Conservation (phyloP, 768 basidiomycete genomes). For the Rubroboletus satanas region DNA sequence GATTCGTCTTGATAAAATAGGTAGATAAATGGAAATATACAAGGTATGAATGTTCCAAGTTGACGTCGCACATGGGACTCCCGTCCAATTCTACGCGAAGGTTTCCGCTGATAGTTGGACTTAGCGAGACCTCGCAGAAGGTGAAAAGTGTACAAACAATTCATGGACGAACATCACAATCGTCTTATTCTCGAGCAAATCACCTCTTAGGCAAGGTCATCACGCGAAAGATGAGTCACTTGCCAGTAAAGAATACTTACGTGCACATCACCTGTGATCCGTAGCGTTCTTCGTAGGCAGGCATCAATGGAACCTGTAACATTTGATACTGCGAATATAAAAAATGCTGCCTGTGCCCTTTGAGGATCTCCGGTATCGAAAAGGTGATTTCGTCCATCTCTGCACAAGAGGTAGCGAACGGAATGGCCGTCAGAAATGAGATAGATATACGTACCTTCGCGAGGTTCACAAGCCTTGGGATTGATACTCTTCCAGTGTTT, state of each 20-base stretch:
- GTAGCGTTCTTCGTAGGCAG: conserved; percentile 67
- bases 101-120: conserved; percentile 61
- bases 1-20: background rate
- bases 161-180: conserved; percentile 90
- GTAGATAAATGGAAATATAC: conserved; percentile 38
- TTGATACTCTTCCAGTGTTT: conserved; percentile 89
- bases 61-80: conserved; percentile 64
- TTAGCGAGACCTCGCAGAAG: background rate
- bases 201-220: conserved; percentile 44
- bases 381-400: conserved; percentile 60
- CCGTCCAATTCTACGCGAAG: conserved; percentile 80
- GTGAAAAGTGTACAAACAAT: conserved; percentile 57
- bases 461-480: conserved; percentile 77
- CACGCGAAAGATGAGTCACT: background rate
- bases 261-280: conserved; percentile 85
- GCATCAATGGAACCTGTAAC: conserved; percentile 77
- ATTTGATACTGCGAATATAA: conserved; percentile 73
- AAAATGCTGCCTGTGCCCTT: conserved; percentile 82
- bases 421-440: background rate
- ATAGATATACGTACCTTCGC: conserved; percentile 54
- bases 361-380: conserved; percentile 80
- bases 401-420: conserved; percentile 24
- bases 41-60: conserved; percentile 80
- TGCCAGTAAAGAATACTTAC: conserved; percentile 48
- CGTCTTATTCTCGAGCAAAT: conserved; percentile 73